phyloP scores from a whole-genome alignment of 23 red algal genomes.

The Gracilaria gracilis region DNA sequence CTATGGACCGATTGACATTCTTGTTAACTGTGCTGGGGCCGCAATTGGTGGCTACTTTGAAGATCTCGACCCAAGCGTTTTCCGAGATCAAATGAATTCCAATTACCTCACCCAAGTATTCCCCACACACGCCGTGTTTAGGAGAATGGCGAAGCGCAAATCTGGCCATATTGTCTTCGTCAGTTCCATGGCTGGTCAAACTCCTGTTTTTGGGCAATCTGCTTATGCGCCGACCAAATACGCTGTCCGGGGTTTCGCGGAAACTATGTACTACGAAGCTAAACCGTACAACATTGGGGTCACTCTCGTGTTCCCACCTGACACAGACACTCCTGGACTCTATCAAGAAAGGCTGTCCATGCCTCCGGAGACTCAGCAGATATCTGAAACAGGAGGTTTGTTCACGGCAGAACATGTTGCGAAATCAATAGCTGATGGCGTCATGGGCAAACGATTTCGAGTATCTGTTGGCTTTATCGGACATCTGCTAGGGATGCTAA shows the following conservation, averaged over 20 bases:
- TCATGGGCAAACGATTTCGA: conserved; percentile 61
- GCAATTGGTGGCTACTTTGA: conserved; percentile 91
- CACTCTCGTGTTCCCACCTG: conserved; percentile 86
- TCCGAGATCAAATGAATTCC: conserved; percentile 68
- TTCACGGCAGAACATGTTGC: conserved; percentile 84
- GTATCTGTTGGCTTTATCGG: conserved; percentile 79
- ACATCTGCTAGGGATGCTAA: conserved; percentile 72
- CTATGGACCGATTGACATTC: conserved; percentile 76
- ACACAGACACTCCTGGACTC: conserved; percentile 92
- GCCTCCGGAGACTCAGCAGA: conserved; percentile 74
- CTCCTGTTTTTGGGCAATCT: conserved; percentile 76
- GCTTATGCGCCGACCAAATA: conserved; percentile 91
- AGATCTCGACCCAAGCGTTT: conserved; percentile 35
- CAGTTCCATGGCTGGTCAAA: conserved; percentile 86
- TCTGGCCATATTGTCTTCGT: conserved; percentile 85
- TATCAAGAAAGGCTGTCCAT: conserved; percentile 74
- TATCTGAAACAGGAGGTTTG: conserved; percentile 75
- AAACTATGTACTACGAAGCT: conserved; percentile 85
- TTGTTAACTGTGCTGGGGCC: conserved; percentile 82
- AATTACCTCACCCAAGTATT: conserved; percentile 84
- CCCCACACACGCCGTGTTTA: conserved; percentile 79
- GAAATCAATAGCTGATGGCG: conserved; percentile 46
- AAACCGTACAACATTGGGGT: conserved; percentile 82
- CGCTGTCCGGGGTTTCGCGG: conserved; percentile 88
- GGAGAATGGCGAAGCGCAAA: conserved; percentile 52